Evolutionary conservation across 2,329 filamentous ascomycete species (phyloP).

Genomic region (Aspergillus tubingensis): DNA sequence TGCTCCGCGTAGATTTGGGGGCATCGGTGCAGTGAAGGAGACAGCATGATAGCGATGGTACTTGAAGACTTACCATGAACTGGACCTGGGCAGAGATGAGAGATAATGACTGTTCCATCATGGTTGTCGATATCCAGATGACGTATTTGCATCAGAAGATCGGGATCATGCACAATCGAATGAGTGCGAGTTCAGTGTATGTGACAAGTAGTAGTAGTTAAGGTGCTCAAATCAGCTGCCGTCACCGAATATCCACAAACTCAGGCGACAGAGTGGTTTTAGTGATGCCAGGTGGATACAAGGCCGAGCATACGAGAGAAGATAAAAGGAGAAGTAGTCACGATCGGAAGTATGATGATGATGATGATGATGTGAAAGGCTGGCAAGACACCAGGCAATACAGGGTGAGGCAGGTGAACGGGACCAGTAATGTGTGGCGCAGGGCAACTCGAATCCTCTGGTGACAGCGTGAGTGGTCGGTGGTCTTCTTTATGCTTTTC

Average conservation of each 20-base stretch:
- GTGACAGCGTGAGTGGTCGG: not conserved
- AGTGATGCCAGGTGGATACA: not conserved
- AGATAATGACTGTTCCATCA: constrained; percentile 33
- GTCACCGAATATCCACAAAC: not conserved
- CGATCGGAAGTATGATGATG: not conserved
- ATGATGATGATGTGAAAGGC: not conserved
- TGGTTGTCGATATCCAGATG: constrained; percentile 6
- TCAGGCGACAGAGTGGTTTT: not conserved
- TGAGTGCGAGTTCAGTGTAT: not conserved
- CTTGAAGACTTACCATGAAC: constrained; percentile 29
- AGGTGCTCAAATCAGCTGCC: not conserved
- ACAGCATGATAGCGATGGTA: not conserved
- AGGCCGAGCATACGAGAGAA: not conserved
- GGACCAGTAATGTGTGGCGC: not conserved
- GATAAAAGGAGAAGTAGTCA: not conserved
- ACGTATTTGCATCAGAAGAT: not conserved
- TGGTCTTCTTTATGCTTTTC: constrained; percentile 14
- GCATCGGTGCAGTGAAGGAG: not conserved
- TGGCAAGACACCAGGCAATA: not conserved
- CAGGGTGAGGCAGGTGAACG: constrained; percentile 2
- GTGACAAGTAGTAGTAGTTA: not conserved
- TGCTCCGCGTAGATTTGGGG: not conserved
- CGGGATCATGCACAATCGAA: not conserved
- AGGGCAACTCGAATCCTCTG: not conserved
- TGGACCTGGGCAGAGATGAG: constrained; percentile 36